phyloP scores from a whole-genome alignment of 1,284 basidiomycete species.

The Trichosporon sp. region DNA sequence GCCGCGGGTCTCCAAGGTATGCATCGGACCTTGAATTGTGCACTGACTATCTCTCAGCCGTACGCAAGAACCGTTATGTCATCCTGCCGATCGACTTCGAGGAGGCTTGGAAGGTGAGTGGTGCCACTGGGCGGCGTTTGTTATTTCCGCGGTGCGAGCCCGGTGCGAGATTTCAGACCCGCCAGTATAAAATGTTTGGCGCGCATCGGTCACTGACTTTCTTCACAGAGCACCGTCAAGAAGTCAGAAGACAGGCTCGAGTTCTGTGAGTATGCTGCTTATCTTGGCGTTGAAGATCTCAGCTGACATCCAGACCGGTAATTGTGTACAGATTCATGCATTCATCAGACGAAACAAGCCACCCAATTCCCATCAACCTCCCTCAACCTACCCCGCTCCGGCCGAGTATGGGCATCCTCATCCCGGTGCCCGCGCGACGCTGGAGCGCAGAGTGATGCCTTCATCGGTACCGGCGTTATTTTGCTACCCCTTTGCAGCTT shows the following conservation, averaged over 20 bases:
- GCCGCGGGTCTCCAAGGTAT: conserved; percentile 93
- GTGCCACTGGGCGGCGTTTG: conserved; percentile 14
- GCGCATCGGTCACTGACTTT: conserved; percentile 15
- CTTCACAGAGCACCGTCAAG: conserved; percentile 75
- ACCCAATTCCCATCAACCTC: background rate
- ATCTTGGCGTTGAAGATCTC: no score
- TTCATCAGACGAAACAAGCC: conserved; percentile 5
- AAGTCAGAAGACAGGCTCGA: conserved; percentile 87
- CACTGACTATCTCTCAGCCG: conserved; percentile 55
- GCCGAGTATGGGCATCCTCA: conserved; percentile 17
- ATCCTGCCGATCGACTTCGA: conserved; percentile 97
- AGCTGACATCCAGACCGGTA: conserved; percentile 34
- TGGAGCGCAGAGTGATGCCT: conserved; percentile 21
- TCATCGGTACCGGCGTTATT: conserved; percentile 15
- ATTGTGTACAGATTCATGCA: conserved; percentile 18
- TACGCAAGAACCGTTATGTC: conserved; percentile 95
- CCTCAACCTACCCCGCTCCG: background rate
- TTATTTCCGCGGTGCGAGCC: conserved; percentile 16
- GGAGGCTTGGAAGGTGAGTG: conserved; percentile 92
- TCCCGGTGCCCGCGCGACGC: conserved; percentile 19
- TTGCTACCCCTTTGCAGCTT: conserved; percentile 21
- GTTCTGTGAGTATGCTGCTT: conserved; percentile 65
- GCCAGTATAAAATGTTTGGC: conserved; percentile 36
- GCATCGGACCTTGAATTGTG: conserved; percentile 10
- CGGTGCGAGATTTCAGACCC: conserved; percentile 25